Evolutionary conservation across 805 yeast genomes (phyloP).

Genomic region (Zygosaccharomyces lentus): DNA sequence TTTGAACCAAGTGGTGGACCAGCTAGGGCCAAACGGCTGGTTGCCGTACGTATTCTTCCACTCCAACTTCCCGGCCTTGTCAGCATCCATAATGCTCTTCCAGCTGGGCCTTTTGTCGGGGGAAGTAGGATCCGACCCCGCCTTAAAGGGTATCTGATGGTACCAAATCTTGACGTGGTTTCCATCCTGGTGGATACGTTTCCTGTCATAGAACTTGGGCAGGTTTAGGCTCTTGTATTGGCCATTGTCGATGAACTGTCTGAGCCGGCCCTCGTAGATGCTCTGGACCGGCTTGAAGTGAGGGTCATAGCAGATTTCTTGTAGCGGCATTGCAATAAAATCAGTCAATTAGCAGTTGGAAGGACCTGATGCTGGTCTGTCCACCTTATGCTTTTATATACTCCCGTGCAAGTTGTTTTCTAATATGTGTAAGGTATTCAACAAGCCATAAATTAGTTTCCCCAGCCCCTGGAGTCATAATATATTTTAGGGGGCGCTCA

Average conservation of each 20-base stretch:
- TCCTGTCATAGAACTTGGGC: conserved; percentile 73
- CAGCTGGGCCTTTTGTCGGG: conserved; percentile 36
- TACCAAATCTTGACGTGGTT: conserved; percentile 55
- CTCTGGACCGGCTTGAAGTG: conserved; percentile 62
- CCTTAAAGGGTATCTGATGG: conserved; percentile 64
- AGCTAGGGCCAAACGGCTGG: conserved; percentile 84
- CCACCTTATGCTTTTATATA: neutral
- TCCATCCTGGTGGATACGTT: conserved; percentile 40
- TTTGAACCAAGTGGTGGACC: conserved; percentile 96
- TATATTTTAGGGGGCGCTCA: neutral
- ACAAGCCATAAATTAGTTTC: neutral
- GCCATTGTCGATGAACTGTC: conserved; percentile 69
- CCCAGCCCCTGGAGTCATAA: neutral
- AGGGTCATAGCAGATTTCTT: conserved; percentile 40
- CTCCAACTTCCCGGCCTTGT: conserved; percentile 32
- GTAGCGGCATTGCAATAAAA: conserved; percentile 15
- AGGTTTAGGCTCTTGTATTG: conserved; percentile 66
- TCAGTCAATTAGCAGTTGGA: neutral
- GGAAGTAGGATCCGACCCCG: conserved; percentile 39
- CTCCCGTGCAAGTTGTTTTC: too few species aligned
- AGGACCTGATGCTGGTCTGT: neutral
- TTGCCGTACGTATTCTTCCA: conserved; percentile 62
- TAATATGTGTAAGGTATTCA: neutral
- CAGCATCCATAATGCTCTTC: conserved; percentile 27
- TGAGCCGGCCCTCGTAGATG: conserved; percentile 51